Conservation (phyloP, 805 yeast species). For the Candida namnaoensis region DNA sequence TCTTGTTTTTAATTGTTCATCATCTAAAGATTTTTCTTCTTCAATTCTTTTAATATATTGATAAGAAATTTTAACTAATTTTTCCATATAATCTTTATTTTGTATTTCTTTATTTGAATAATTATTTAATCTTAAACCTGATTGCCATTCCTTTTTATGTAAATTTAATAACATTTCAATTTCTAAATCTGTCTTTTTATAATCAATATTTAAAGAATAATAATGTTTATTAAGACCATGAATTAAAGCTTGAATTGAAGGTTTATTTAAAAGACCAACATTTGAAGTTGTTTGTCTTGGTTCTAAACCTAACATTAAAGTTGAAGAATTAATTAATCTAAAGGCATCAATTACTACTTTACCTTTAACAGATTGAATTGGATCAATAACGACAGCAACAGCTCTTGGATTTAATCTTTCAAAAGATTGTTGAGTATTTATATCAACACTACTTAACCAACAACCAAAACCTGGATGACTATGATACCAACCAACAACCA, state of each 20-base stretch:
- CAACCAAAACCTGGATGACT: slow-evolving; percentile 99
- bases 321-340: slow-evolving; percentile 81
- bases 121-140: slow-evolving; percentile 74
- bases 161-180: slow-evolving; percentile 89
- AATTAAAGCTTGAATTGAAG: slow-evolving; percentile 91
- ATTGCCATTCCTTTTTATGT: slow-evolving; percentile 94
- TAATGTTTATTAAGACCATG: slow-evolving; percentile 97
- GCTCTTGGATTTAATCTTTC: slow-evolving; percentile 94
- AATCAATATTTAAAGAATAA: slow-evolving; percentile 91
- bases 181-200: slow-evolving; percentile 85
- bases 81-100: slow-evolving; percentile 63
- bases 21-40: slow-evolving; percentile 84
- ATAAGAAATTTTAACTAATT: slow-evolving; percentile 84
- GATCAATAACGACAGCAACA: slow-evolving; percentile 97
- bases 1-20: slow-evolving; percentile 87
- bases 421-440: slow-evolving; percentile 94
- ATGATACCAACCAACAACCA: slow-evolving; percentile 99
- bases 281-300: slow-evolving; percentile 97
- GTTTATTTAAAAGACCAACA: slow-evolving; percentile 90
- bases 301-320: slow-evolving; percentile 92
- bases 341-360: slow-evolving; percentile 98
- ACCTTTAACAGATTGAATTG: slow-evolving; percentile 97
- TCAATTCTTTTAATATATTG: slow-evolving; percentile 83
- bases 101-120: slow-evolving; percentile 69
- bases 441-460: slow-evolving; percentile 97